Evolutionary conservation across 2,329 filamentous ascomycete genomes (phyloP).

Genomic region (Harringtonia aguacate): DNA sequence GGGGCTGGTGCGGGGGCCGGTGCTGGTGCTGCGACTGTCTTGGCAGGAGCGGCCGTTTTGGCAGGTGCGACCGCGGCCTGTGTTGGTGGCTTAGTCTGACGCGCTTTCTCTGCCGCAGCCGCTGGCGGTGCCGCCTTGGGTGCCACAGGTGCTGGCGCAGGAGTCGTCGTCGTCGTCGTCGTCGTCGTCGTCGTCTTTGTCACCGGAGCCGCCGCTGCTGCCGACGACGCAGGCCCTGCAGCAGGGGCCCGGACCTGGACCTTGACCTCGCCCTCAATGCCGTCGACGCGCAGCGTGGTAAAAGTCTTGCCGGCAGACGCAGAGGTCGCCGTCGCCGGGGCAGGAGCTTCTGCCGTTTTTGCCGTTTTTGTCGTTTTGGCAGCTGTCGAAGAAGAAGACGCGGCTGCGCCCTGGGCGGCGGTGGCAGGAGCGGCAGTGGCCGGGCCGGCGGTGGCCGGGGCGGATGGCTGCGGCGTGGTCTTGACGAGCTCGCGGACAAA

Average conservation of each 20-base stretch:
- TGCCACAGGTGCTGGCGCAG: background rate
- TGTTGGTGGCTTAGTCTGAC: too few relatives aligned
- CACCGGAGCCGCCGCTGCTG: conserved; percentile 6
- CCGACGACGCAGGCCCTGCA: conserved; percentile 4
- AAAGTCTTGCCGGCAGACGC: too few relatives aligned
- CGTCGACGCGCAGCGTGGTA: conserved; percentile 41
- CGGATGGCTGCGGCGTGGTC: conserved; percentile 15
- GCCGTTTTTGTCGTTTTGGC: conserved; percentile 1
- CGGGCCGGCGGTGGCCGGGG: background rate
- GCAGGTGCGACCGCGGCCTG: too few relatives aligned
- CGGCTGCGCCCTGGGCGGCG: conserved; percentile 13
- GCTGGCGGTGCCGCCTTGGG: too few relatives aligned
- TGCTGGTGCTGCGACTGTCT: background rate
- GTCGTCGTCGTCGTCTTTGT: background rate
- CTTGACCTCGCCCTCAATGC: conserved; percentile 44
- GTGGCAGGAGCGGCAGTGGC: conserved; percentile 6
- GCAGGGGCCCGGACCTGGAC: conserved; percentile 32
- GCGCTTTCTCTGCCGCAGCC: too few relatives aligned
- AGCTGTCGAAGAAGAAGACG: background rate
- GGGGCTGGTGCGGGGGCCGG: background rate
- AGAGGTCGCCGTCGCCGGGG: background rate
- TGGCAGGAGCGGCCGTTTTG: background rate
- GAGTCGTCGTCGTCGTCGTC: conserved; percentile 3
- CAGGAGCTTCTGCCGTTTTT: conserved; percentile 1
- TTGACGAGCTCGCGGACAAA: conserved; percentile 55